Base-by-base conservation (phyloP, 768 basidiomycete genomes). In the Phylloporus sp. region DNA sequence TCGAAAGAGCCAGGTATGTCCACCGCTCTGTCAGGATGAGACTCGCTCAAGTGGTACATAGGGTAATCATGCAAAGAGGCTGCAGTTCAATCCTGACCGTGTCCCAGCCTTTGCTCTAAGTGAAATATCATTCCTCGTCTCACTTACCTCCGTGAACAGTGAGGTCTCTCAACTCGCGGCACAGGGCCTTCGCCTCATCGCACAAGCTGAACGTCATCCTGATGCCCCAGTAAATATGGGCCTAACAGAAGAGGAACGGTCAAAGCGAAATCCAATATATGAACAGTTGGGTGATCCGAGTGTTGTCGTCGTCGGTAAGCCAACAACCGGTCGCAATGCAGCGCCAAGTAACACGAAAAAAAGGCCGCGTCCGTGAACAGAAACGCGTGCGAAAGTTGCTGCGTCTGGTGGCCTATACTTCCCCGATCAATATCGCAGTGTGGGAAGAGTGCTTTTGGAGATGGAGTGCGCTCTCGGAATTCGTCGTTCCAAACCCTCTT, bases 401-500 rank as follows among this genome's bases (percentile, higher is more conserved):
- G 41, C 78, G 86, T 6, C 60, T 79, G 43, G 72, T 89, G 37
- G 74, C 80, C 2, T 78, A 76, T 23, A 80, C 84, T 13, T 77
- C 78, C 24, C 77, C 81, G 1, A 75, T 80, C n/a, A 80, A 88
- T 42, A 70, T 86, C 18, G 86, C 84, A 0, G 83, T 88, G 3
- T 93, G 90, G 90, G 74, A 84, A 52, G 90, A 92, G 58, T 84
- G 80, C 50, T 90, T 84, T 62, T 82, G 77, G 70, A 73, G 87
- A 38, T 91, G 88, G 87, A 72, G 74, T 22, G 66, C 71, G 6
- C 65, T 90, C 35, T 78, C 78, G 13, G 85, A 86, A 58, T 68
- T 75, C 39, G 69, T 84, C 36, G 72, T 75, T 51, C 75, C 66
- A 38, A 58, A 64, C 27, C 58, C 66, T 21, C 49, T 68, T 36